Evolutionary conservation across 2,329 filamentous ascomycete genomes (phyloP).

Genomic region (Byssothecium circinans): DNA sequence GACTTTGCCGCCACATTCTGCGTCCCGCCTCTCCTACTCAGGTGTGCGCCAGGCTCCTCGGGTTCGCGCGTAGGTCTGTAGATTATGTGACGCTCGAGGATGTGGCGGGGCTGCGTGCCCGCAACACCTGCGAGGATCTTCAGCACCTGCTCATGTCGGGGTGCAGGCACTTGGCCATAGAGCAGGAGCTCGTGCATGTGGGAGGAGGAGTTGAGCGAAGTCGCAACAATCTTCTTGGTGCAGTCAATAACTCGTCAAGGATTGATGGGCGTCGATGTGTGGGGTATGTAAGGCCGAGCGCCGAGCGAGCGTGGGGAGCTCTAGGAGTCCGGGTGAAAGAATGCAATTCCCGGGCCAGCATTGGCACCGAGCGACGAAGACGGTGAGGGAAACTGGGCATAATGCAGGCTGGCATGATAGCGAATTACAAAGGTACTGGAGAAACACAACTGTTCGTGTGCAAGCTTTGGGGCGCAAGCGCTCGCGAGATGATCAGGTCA

Average conservation of each 20-base stretch:
- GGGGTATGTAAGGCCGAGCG: slow-evolving; percentile 19
- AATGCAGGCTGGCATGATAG: no score
- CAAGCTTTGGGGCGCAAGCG: no score
- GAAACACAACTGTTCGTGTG: no score
- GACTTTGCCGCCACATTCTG: slow-evolving; percentile 36
- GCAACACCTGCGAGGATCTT: slow-evolving; percentile 64
- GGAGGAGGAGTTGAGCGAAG: neutral
- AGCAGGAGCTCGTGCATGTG: slow-evolving; percentile 65
- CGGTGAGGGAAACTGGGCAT: neutral
- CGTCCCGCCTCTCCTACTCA: slow-evolving; percentile 40
- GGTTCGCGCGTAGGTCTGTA: slow-evolving; percentile 59
- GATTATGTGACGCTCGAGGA: slow-evolving; percentile 59
- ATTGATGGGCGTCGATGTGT: slow-evolving; percentile 18
- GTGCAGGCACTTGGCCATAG: slow-evolving; percentile 59
- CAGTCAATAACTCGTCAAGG: slow-evolving; percentile 15
- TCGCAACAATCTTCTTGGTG: neutral
- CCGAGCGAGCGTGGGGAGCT: slow-evolving; percentile 20
- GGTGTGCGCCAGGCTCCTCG: slow-evolving; percentile 41
- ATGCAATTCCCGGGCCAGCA: neutral
- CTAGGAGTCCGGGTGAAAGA: neutral
- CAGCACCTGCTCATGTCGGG: slow-evolving; percentile 62
- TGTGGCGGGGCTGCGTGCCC: slow-evolving; percentile 60
- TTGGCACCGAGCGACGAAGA: neutral
- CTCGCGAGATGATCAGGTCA: neutral
- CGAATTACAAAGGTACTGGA: no score